Conservation (phyloP, 2,329 filamentous ascomycete genomes). For the Microsporum audouinii region DNA sequence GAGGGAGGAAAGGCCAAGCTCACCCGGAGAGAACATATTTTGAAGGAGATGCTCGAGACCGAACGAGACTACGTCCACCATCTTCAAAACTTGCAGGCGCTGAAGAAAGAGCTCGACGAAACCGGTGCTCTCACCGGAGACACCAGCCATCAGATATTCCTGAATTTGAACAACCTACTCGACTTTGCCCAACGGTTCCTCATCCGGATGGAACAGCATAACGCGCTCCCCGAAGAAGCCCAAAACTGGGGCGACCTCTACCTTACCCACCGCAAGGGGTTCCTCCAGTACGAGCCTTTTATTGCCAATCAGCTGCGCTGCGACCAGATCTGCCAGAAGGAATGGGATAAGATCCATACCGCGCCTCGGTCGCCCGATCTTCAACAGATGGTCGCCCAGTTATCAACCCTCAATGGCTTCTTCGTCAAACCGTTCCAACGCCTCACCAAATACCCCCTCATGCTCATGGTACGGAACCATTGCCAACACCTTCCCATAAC, state of each 20-base stretch:
- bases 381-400: constrained; percentile 68
- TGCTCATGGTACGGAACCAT: constrained; percentile 57
- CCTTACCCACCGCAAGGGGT: constrained; percentile 68
- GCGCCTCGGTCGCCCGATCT: constrained; percentile 55
- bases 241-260: constrained; percentile 97
- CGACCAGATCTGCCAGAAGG: constrained; percentile 66
- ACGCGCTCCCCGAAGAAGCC: constrained; percentile 60
- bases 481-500: neutral
- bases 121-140: constrained; percentile 81
- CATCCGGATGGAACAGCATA: constrained; percentile 91
- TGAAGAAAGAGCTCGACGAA: constrained; percentile 83
- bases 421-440: constrained; percentile 94
- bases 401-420: constrained; percentile 81
- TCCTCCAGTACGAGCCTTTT: constrained; percentile 90
- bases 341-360: constrained; percentile 74
- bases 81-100: constrained; percentile 79
- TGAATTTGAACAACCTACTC: constrained; percentile 88
- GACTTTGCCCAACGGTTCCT: constrained; percentile 93
- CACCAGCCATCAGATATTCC: constrained; percentile 83
- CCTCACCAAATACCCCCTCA: constrained; percentile 82
- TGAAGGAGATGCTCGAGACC: constrained; percentile 84
- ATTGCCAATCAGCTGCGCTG: constrained; percentile 94
- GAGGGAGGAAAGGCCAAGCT: constrained; percentile 43
- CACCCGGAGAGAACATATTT: constrained; percentile 72
- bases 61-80: constrained; percentile 98